Base-by-base conservation (phyloP, 495 filamentous ascomycete genomes). In the Penicillium argentinense region DNA sequence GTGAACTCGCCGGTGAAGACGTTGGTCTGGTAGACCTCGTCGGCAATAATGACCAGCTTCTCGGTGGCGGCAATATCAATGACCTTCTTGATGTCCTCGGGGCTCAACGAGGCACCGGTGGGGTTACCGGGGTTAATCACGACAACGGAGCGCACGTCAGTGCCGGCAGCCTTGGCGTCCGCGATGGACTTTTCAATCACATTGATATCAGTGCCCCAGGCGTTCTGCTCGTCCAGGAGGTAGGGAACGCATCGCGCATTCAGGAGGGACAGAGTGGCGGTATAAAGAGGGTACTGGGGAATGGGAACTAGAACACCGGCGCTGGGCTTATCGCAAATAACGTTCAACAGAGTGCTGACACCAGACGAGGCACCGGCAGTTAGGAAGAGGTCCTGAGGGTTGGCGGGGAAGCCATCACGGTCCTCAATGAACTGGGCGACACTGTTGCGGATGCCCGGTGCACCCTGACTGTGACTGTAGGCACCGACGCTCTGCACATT, bases 21-120 rank as follows among this genome's bases (percentile, higher is more conserved):
- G 66, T 98, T 98, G 61, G 95, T 97, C 71, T 98, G 93, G 80
- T 98, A 98, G 6, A 98, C 93, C 69, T 98, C 93, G 57, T 98
- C 93, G 45, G 95, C 93, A 29, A 98, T 74, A 29, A 97, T 73
- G 11, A 97, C 91, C 12, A 98, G 79, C 43, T 84, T 83, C 73
- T 97, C 81, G 65, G 91, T 76, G 8, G 86, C 84, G 21, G 95
- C 93, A 39, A 97, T 82, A 17, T 90, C 77, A 38, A 97, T 77
- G 3, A 97, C 88, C 47, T 78, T 71, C 56, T 82, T 80, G 64
- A 98, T 86, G 58, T 95, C 91, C 11, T 82, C 79, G 36, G 84
- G 72, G 29, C 82, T 69, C 18, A 98, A 78, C 46, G 84, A 90
- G 38, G 89, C 90, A 49, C 93, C 93, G 0, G 93, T 98, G 3